A percentile compares a stretch with the other conserved stretches of the same genome.
Conservation (phyloP, 495 filamentous ascomycete genomes). For the Eremomyces bilateralis region DNA sequence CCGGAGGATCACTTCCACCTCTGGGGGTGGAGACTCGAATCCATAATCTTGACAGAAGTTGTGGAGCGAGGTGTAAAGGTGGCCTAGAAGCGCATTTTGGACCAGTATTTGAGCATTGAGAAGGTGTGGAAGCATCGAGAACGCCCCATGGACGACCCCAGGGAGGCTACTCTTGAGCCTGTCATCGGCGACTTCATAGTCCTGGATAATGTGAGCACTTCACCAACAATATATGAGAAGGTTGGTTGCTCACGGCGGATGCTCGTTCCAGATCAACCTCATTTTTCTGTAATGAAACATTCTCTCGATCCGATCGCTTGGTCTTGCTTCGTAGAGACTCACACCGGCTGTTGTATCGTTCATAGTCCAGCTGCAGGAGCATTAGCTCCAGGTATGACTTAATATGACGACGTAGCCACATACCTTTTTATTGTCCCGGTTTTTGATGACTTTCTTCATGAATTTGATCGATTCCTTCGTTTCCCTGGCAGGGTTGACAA, state of each 20-base stretch:
- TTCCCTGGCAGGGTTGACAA: slow-evolving; percentile 50
- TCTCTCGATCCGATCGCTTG: slow-evolving; percentile 55
- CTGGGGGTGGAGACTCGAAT: slow-evolving; percentile 51
- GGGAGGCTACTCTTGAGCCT: slow-evolving; percentile 58
- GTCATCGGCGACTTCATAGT: slow-evolving; percentile 64
- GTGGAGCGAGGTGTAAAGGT: slow-evolving; percentile 69
- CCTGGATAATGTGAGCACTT: slow-evolving; percentile 25
- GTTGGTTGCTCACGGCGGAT: slow-evolving; percentile 35
- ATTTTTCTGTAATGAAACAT: slow-evolving; percentile 50
- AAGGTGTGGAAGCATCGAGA: slow-evolving; percentile 61
- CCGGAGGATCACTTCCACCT: slow-evolving; percentile 48
- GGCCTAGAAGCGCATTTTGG: slow-evolving; percentile 62
- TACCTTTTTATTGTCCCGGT: slow-evolving; percentile 67
- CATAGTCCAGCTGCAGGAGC: slow-evolving; percentile 43
- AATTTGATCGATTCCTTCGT: slow-evolving; percentile 52
- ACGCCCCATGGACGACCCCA: slow-evolving; percentile 47
- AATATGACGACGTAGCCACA: slow-evolving; percentile 1
- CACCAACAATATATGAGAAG: slow-evolving; percentile 1
- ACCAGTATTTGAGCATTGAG: slow-evolving; percentile 52
- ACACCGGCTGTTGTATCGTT: slow-evolving; percentile 53
- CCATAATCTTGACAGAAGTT: slow-evolving; percentile 50
- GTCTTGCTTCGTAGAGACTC: slow-evolving; percentile 50
- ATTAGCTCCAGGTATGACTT: slow-evolving; percentile 8
- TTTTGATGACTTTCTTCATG: slow-evolving; percentile 80
- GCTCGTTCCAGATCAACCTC: slow-evolving; percentile 50